Evolutionary conservation across 495 filamentous ascomycete genomes (phyloP).

Genomic region (Penicillium desertorum): DNA sequence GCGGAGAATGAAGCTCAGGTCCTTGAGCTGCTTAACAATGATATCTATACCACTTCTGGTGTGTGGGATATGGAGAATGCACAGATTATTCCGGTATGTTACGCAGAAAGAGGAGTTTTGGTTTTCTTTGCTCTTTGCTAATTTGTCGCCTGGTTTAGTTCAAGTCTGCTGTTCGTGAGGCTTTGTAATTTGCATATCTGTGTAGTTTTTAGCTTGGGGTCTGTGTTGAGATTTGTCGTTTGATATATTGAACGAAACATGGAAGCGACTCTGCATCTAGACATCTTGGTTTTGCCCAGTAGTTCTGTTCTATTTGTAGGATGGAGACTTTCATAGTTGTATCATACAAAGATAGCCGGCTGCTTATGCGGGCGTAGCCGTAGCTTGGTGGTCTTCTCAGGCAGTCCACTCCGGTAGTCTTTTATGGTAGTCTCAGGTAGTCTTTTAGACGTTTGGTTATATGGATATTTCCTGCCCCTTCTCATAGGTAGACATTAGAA

Average conservation of each 20-base stretch:
- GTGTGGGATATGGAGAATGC: conserved; percentile 87
- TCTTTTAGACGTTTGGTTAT: too few species aligned
- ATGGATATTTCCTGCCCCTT: too few species aligned
- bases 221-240: neutral
- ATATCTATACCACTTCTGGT: conserved; percentile 66
- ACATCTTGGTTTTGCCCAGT: neutral
- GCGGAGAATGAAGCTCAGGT: conserved; percentile 70
- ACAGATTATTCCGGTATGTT: conserved; percentile 49
- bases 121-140: conserved; percentile 6
- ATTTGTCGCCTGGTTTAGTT: conserved; percentile 29
- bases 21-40: conserved; percentile 61
- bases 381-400: too few species aligned
- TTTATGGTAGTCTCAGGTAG: too few species aligned
- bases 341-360: neutral
- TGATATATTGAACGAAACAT: conserved; percentile 1
- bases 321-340: neutral
- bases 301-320: neutral
- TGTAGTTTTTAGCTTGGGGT: neutral
- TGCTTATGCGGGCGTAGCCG: too few species aligned
- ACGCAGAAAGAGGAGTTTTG: neutral
- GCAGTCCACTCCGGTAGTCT: too few species aligned
- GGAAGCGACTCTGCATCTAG: neutral
- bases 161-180: conserved; percentile 40
- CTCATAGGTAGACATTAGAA: too few species aligned
- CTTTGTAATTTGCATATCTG: conserved; percentile 16